Percentiles rank a stretch among this genome's conserved stretches.
phyloP scores from a whole-genome alignment of 495 filamentous ascomycete species.

The Aspergillus indologenus region DNA sequence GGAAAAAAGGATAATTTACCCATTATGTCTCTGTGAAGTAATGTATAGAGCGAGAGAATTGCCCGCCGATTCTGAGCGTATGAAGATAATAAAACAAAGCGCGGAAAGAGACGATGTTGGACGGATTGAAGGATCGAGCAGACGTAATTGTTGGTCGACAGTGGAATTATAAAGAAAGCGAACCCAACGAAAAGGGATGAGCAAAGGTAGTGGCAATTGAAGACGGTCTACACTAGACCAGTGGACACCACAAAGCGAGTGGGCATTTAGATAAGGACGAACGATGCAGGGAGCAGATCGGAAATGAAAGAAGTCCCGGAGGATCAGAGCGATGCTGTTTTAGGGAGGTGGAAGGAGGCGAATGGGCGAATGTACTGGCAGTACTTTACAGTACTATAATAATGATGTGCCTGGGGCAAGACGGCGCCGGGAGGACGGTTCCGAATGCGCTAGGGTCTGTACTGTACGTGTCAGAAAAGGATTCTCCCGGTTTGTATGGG shows the following conservation, averaged over 20 bases:
- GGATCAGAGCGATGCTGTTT: background rate
- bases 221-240: constrained; percentile 9
- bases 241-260: constrained; percentile 13
- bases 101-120: background rate
- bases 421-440: constrained; percentile 26
- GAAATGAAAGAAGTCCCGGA: constrained; percentile 3
- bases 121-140: background rate
- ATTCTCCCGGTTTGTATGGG: background rate
- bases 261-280: constrained; percentile 5
- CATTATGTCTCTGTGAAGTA: constrained; percentile 10
- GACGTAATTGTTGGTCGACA: constrained; percentile 3
- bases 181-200: constrained; percentile 1
- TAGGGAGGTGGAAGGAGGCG: constrained; percentile 28
- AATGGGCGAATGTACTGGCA: constrained; percentile 9
- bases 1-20: constrained; percentile 14
- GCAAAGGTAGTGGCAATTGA: background rate
- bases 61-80: background rate
- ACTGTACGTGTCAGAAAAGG: constrained; percentile 13
- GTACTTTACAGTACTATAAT: no score
- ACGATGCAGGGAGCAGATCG: constrained; percentile 6
- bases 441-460: constrained; percentile 16
- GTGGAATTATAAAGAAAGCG: background rate
- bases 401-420: constrained; percentile 26
- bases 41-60: background rate
- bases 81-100: background rate